A percentile compares a stretch with the other conserved stretches of the same genome.
These are phyloP conservation scores for Kingdonia uniflora DNA, from an alignment of 164 flowering plant genomes.

Conservation along the genomic window DNA sequence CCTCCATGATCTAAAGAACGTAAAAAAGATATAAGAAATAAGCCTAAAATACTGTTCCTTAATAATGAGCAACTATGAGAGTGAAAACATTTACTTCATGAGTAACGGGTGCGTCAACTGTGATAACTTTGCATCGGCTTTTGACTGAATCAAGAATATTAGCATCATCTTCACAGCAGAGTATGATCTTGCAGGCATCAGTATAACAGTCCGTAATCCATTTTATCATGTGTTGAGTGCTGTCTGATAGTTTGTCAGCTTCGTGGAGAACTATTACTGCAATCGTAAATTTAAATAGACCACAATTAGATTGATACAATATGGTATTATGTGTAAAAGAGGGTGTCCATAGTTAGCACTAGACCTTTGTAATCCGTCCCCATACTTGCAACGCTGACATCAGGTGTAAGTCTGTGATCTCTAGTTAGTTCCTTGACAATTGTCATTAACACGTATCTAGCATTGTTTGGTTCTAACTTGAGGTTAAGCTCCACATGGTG, in stretches of 20 bases:
- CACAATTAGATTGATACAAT: not conserved
- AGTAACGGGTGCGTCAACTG: conserved; percentile 49
- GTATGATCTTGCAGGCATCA: conserved; percentile 58
- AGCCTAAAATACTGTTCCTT: not conserved
- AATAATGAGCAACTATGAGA: not conserved
- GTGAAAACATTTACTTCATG: conserved; percentile 40
- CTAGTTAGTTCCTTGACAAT: conserved; percentile 49
- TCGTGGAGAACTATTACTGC: conserved; percentile 60
- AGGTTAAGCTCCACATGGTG: conserved; percentile 68
- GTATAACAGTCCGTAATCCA: conserved; percentile 68
- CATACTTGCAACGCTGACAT: conserved; percentile 35
- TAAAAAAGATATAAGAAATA: not conserved
- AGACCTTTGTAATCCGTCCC: conserved; percentile 63
- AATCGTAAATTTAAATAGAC: conserved; percentile 8
- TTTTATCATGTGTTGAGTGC: conserved; percentile 57
- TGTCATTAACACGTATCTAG: conserved; percentile 54
- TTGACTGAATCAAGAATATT: conserved; percentile 45
- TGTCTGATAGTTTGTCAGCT: conserved; percentile 49
- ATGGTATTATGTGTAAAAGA: not conserved
- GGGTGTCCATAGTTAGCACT: not conserved
- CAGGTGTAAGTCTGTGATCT: conserved; percentile 30
- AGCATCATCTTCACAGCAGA: conserved; percentile 65
- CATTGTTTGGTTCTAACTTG: conserved; percentile 31
- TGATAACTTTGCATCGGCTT: conserved; percentile 46
- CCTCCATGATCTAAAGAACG: conserved; percentile 45